Evolutionary conservation across 306 rosid species (phyloP), one percentile per base, ranked within the genome.

Genomic region (Fragaria iinumae): DNA sequence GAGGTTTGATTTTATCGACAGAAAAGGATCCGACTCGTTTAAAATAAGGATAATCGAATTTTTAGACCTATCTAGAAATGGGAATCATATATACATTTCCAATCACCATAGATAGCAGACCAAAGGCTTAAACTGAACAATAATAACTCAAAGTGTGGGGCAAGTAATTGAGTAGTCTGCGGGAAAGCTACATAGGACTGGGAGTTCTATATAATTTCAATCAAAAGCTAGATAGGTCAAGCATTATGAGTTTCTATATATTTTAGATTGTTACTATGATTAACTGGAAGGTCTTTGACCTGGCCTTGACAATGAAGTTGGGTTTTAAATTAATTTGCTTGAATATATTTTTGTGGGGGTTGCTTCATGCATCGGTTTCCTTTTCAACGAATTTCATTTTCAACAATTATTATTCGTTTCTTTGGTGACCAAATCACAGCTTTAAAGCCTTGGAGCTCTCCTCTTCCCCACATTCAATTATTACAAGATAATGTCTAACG

Each of bases 391-490:
- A 34, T 71, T 52, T 49, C 21, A 2, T 21, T 34, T 72, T 53
- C 34, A 12, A 53, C 69, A 65, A 4, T 18, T 29, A 63, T 6
- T 50, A 52, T 50, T 50, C 45, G 16, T 45, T 16, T 27, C 23
- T 17, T 27, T 71, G 48, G 41, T 6, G 44, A 71, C 63, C 75
- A 68, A 56, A 48, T 25, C 63, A 67, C 72, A 43, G 18, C 29
- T 21, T 13, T 12, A 67, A 21, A 67, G 49, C 72, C 72, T 6
- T 36, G 39, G 2, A 44, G 50, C 64, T 6, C 32, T 71, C 32
- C 74, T 48, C 74, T 48, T 4, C 17, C 75, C 75, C 64, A 71
- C 75, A 65, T 39, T 20, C 39, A 72, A 38, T 55, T 55, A 36
- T 72, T 11, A 55, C 49, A 11, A 53, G 27, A 52, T 36, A 34